Base-by-base conservation (phyloP, 108 stramenopile genomes). In the Fragilaria radians region DNA sequence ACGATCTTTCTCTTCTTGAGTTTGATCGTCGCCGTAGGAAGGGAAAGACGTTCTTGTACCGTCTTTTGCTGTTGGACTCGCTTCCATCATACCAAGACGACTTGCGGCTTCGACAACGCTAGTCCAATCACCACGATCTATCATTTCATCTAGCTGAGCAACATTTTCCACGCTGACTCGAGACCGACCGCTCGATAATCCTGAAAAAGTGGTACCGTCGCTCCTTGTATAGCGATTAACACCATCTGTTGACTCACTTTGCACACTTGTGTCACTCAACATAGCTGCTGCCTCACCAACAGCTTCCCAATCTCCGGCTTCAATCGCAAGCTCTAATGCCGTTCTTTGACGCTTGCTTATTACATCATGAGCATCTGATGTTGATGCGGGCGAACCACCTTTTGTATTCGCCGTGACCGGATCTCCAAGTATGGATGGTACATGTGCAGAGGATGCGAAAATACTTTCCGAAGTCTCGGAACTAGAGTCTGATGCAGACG, bases 251-350 rank as follows among this genome's bases (percentile, higher is more conserved):
- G 68, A 59, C 14, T 59, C 68, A 11, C 58, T 63, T 9, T 59
- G 32, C 19, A 32, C 54, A 52, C 65, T 75, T 25, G 60, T 47
- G 32, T 74, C 76, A 52, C 72, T 73, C 67, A 77, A 73, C 69
- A 67, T 52, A 32, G 77, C 77, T 48, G 91, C 91, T 5, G 86
- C 87, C 28, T 79, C 68, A 28, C 86, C 88, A 48, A 93, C 91
- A 30, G 91, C 91, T 25, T 88, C 80, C 91, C 91, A 93, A 55
- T 93, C 88, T 28, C 91, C 91, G 9, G 74, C 80, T 49, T 88
- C 88, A 54, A 93, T 87, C 0, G 91, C 91, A 32, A 61, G 57
- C 33, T 80, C 76, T 17, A 80, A 54, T 27, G 76, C 76, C 21
- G 51, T 55, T 46, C 55, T 18, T 36, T 32, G 28, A 22, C 32